phyloP scores from a whole-genome alignment of 306 rosid species.

The Ziziphus jujuba region DNA sequence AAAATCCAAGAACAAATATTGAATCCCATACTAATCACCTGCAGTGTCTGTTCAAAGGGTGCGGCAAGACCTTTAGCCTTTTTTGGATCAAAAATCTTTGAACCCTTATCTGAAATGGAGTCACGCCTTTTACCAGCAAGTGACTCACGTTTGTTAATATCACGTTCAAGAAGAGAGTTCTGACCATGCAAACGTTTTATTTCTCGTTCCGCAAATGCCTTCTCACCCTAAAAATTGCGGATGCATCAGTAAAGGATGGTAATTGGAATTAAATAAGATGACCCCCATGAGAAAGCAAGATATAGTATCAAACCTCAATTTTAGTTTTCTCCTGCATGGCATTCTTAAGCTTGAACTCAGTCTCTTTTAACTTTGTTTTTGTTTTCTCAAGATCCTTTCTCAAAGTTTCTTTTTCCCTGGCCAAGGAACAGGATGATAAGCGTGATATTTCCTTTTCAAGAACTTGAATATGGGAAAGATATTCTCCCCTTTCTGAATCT shows the following conservation, averaged over 20 bases:
- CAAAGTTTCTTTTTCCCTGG: constrained; percentile 68
- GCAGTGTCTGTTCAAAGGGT: constrained; percentile 57
- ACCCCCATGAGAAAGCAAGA: constrained; percentile 25
- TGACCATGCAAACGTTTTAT: constrained; percentile 70
- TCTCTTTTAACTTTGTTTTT: constrained; percentile 68
- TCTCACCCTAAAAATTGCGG: constrained; percentile 59
- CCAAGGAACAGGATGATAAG: constrained; percentile 62
- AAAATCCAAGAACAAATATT: constrained; percentile 17
- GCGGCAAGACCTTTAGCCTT: constrained; percentile 47
- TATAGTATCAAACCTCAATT: constrained; percentile 63
- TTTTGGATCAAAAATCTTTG: constrained; percentile 57
- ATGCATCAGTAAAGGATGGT: constrained; percentile 24
- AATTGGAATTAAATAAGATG: constrained; percentile 17
- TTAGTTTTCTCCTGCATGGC: constrained; percentile 84
- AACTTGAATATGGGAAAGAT: constrained; percentile 54
- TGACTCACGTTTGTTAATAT: constrained; percentile 66
- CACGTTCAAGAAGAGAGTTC: constrained; percentile 84
- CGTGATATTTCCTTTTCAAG: constrained; percentile 67
- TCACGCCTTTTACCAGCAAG: constrained; percentile 78
- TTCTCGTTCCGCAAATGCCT: constrained; percentile 76
- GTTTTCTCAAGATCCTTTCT: constrained; percentile 84
- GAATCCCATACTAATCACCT: constrained; percentile 44
- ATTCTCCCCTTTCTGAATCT: constrained; percentile 57
- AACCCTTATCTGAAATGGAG: constrained; percentile 57
- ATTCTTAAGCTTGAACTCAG: constrained; percentile 79